These are phyloP conservation scores for Colletotrichum tofieldiae DNA, from an alignment of 2,329 filamentous ascomycete genomes.

Conservation along the genomic window DNA sequence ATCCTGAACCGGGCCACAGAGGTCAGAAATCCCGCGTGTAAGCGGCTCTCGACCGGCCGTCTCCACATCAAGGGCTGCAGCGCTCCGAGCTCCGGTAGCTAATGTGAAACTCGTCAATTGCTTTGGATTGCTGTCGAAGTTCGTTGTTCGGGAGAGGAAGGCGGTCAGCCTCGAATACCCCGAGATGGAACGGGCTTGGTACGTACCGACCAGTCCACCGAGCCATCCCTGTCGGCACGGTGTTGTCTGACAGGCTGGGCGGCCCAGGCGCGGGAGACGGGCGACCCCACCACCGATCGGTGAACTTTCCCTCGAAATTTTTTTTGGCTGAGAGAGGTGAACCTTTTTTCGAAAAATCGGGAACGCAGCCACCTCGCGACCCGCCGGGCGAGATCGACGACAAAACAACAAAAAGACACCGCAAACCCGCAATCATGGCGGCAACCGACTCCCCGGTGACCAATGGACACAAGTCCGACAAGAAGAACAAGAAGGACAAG, in stretches of 20 bases:
- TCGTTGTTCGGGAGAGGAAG: constrained; percentile 6
- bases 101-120: background rate
- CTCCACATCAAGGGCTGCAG: constrained; percentile 7
- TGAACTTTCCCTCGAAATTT: constrained; percentile 41
- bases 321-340: constrained; percentile 19
- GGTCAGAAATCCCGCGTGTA: background rate
- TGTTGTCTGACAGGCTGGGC: constrained; percentile 39
- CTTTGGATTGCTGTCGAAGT: background rate
- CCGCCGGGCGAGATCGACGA: constrained; percentile 30
- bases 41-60: background rate
- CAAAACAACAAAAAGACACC: background rate
- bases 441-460: constrained; percentile 52
- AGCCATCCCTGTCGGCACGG: constrained; percentile 16
- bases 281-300: constrained; percentile 42
- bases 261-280: constrained; percentile 35
- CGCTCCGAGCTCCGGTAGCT: background rate
- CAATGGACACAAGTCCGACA: constrained; percentile 53
- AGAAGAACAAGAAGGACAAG: constrained; percentile 57
- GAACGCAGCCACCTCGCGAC: constrained; percentile 39
- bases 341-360: constrained; percentile 20
- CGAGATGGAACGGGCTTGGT: background rate
- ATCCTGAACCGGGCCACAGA: background rate
- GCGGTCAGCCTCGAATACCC: constrained; percentile 17
- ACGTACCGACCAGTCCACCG: constrained; percentile 11
- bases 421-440: constrained; percentile 50